A percentile compares a stretch with the other conserved stretches of the same genome.
These are phyloP conservation scores for Leishmania aethiopica DNA, from an alignment of 208 protist genomes.

Conservation along the genomic window DNA sequence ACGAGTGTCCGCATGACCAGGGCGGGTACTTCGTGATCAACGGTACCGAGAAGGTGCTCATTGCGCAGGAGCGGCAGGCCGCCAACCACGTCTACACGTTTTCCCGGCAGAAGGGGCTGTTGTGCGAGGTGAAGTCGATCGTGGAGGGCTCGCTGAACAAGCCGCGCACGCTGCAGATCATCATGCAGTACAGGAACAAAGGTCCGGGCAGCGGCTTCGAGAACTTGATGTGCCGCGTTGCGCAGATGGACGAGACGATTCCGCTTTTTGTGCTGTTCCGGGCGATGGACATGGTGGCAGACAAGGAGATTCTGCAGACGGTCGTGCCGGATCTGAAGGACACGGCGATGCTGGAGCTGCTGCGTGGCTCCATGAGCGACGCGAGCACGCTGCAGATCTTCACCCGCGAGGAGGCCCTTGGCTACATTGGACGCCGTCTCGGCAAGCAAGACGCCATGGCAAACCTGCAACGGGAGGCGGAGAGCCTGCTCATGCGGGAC, in stretches of 20 bases:
- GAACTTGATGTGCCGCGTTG: conserved; percentile 88
- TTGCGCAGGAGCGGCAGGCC: conserved; percentile 96
- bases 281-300: conserved; percentile 96
- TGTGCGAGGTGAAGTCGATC: conserved; percentile 97
- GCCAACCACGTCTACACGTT: conserved; percentile 99
- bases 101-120: conserved; percentile 90
- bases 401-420: conserved; percentile 96
- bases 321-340: conserved; percentile 86
- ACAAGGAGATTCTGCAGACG: conserved; percentile 97
- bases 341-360: conserved; percentile 83
- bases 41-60: conserved; percentile 98
- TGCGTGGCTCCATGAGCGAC: conserved; percentile 95
- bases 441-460: conserved; percentile 78
- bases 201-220: conserved; percentile 91
- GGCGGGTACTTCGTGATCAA: conserved; percentile 99
- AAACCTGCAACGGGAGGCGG: conserved; percentile 92
- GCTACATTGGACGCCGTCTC: conserved; percentile 93
- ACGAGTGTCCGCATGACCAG: conserved; percentile 99
- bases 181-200: conserved; percentile 95
- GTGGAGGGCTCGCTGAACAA: conserved; percentile 88
- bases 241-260: conserved; percentile 90
- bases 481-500: conserved; percentile 93
- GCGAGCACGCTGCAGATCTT: conserved; percentile 85
- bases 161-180: conserved; percentile 92
- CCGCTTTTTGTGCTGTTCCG: conserved; percentile 97